Conservation (phyloP, 1,284 basidiomycete species). For the Malassezia nana region DNA sequence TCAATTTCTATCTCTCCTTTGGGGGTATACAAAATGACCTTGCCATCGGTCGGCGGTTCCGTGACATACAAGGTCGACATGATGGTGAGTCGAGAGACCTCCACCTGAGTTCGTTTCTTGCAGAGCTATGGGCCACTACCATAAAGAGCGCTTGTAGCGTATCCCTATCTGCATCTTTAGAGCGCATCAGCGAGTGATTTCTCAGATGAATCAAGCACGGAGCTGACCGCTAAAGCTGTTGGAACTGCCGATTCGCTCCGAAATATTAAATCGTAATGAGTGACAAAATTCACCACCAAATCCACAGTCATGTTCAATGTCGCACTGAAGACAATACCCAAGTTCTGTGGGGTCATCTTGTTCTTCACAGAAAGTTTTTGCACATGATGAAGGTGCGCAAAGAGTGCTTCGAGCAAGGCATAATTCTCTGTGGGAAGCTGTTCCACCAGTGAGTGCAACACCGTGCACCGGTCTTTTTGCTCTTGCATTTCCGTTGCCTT, state of each 20-base stretch:
- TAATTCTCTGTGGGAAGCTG: slow-evolving; percentile 85
- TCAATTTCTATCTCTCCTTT: slow-evolving; percentile 59
- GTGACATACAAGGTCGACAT: slow-evolving; percentile 38
- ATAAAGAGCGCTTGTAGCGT: not conserved
- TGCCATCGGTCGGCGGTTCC: slow-evolving; percentile 61
- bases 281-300: not conserved
- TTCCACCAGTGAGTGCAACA: slow-evolving; percentile 67
- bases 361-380: slow-evolving; percentile 79
- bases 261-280: not conserved
- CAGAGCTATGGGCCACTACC: no score
- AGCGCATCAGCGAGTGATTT: not conserved
- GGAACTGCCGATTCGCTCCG: not conserved
- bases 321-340: slow-evolving; percentile 72
- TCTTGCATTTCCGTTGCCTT: slow-evolving; percentile 62
- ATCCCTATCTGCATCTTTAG: not conserved
- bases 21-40: slow-evolving; percentile 79
- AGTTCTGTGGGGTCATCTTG: slow-evolving; percentile 98
- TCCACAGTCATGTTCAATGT: slow-evolving; percentile 29
- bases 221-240: not conserved
- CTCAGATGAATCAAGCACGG: not conserved
- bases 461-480: slow-evolving; percentile 70
- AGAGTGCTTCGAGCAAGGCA: slow-evolving; percentile 78
- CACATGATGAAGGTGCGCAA: slow-evolving; percentile 88
- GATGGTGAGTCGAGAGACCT: not conserved
- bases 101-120: not conserved